Conservation (phyloP, 2,329 filamentous ascomycete species). For the Exophiala phaeomuriformis region DNA sequence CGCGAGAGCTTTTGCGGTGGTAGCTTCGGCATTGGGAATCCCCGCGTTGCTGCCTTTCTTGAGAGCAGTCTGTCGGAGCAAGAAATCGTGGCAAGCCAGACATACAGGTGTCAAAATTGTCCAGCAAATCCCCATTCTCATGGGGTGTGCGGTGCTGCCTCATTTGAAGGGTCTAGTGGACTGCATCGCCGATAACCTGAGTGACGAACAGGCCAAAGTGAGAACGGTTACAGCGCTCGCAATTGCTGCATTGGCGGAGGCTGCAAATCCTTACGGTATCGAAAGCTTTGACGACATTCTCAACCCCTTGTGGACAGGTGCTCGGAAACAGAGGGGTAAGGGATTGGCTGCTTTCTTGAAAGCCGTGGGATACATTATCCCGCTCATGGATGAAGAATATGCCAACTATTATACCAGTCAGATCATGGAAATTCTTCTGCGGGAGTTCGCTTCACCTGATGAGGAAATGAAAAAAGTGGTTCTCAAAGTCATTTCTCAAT, state of each 20-base stretch:
- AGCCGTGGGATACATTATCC: constrained; percentile 95
- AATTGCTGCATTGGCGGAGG: constrained; percentile 89
- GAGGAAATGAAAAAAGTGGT: constrained; percentile 99
- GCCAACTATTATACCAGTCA: constrained; percentile 98
- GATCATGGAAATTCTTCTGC: constrained; percentile 95
- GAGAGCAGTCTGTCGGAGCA: constrained; percentile 89
- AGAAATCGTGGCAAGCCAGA: constrained; percentile 97
- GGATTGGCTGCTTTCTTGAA: constrained; percentile 93
- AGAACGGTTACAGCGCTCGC: constrained; percentile 91
- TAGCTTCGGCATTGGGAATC: constrained; percentile 91
- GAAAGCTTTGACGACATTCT: constrained; percentile 98
- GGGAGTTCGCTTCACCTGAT: constrained; percentile 93
- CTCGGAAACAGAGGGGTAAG: constrained; percentile 91
- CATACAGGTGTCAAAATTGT: constrained; percentile 99
- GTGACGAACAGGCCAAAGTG: constrained; percentile 97
- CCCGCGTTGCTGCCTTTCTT: constrained; percentile 91
- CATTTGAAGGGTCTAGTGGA: constrained; percentile 94
- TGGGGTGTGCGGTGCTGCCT: constrained; percentile 93
- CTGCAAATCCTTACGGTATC: constrained; percentile 96
- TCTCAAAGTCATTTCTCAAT: constrained; percentile 93
- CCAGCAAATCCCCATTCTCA: constrained; percentile 95
- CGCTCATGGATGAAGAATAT: constrained; percentile 98
- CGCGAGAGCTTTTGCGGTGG: constrained; percentile 90
- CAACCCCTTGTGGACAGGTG: constrained; percentile 94
- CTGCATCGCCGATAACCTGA: constrained; percentile 90